Evolutionary conservation across 495 filamentous ascomycete genomes (phyloP), one percentile per base, ranked within the genome.

Genomic region (Tuber melanosporum): DNA sequence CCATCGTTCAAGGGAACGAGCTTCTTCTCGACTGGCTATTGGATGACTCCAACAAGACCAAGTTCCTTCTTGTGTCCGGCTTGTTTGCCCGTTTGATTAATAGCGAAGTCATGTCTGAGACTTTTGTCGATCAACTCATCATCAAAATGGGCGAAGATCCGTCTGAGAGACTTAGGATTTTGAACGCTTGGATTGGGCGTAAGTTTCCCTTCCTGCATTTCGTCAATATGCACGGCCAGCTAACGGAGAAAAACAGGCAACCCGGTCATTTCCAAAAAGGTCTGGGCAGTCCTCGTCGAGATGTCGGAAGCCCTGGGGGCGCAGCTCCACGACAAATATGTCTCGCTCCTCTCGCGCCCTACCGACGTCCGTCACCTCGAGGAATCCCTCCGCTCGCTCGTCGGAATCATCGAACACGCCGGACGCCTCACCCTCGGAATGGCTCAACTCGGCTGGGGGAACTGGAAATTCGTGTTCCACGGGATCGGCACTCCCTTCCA

Each of bases 31-130:
- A 62, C 32, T 43, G 41, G 20, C 41, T 82, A 32, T 46, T 82
- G 66, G 62, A 66, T 22, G 75, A 77, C 19, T 41, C 62, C 1
- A 73, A 71, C 15, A 66, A 66, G 57, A 82, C 80, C 14, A 82
- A 82, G 49, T 74, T 76, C 20, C 72, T 82, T 47, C 75, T 77
- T 43, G 73, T 82, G 36, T 75, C 74, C 49, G 77, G 69, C 17
- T 72, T 82, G 66, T 70, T 82, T 7, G 42, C 73, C 20, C 70
- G 77, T 39, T 72, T 66, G 15, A 17, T 82, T 26, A 41, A 20
- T n/a, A 26, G 45, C 14, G 45, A 76, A 10, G 75, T 82, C 9
- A 75, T 82, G 26, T 19, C 72, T 39, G 71, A 82, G 49, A 70
- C 3, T 36, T 62, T 62, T 62, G 52, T 62, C 22, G 52, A 62